These are phyloP conservation scores for Phenoliferia sp. DNA, from an alignment of 1,284 basidiomycete species.

Conservation along the genomic window DNA sequence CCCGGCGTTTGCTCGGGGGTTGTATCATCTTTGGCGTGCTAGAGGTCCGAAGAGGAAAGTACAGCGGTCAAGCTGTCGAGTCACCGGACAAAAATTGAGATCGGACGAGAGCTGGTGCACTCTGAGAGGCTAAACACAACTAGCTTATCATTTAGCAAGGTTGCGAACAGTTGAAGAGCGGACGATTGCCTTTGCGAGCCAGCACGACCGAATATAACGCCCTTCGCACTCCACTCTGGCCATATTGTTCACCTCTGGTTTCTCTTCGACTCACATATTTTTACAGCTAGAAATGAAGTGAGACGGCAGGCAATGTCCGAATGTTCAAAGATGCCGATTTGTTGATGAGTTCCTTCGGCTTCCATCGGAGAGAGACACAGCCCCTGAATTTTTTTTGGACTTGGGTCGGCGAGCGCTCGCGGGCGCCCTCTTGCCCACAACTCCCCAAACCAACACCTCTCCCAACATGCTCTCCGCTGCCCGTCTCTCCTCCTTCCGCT, in stretches of 20 bases:
- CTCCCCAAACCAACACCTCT: slow-evolving; percentile 33
- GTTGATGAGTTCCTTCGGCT: too few relatives aligned
- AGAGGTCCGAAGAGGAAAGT: neutral
- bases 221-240: too few relatives aligned
- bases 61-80: too few relatives aligned
- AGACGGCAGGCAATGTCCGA: too few relatives aligned
- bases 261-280: too few relatives aligned
- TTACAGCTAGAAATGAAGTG: too few relatives aligned
- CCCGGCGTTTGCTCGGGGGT: neutral
- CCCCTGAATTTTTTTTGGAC: neutral
- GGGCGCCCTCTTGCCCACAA: neutral
- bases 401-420: neutral
- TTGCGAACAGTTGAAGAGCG: neutral
- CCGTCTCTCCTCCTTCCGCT: slow-evolving; percentile 17
- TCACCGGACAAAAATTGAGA: too few relatives aligned
- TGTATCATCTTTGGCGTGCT: neutral
- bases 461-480: slow-evolving; percentile 26
- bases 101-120: neutral
- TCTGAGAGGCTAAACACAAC: neutral
- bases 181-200: neutral
- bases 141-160: neutral
- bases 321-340: too few relatives aligned
- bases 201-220: neutral
- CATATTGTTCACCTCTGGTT: too few relatives aligned
- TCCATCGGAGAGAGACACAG: neutral